Evolutionary conservation across 1,139 yeast species (phyloP).

Genomic region (Yamadazyma diddensiae): DNA sequence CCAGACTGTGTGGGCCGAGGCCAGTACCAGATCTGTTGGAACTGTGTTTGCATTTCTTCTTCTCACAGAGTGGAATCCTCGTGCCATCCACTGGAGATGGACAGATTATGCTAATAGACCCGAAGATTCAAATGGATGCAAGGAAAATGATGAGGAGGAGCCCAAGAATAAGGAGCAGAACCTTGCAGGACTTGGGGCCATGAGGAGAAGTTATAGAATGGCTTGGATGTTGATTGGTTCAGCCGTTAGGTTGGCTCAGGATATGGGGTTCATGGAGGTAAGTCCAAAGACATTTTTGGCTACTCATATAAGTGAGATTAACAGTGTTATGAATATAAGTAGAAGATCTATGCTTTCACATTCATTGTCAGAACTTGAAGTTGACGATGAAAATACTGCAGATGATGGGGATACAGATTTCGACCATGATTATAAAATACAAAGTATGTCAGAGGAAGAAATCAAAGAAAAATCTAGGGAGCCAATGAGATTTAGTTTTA

Average conservation of each 20-base stretch:
- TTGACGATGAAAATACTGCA: slow-evolving; percentile 45
- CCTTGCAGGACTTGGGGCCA: slow-evolving; percentile 76
- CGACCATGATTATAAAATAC: slow-evolving; percentile 30
- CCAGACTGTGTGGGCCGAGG: slow-evolving; percentile 93
- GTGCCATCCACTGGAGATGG: slow-evolving; percentile 91
- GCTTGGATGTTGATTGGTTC: slow-evolving; percentile 93
- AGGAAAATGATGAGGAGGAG: slow-evolving; percentile 22
- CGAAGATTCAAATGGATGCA: slow-evolving; percentile 14
- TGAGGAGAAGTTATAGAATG: slow-evolving; percentile 84
- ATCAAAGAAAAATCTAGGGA: slow-evolving; percentile 28
- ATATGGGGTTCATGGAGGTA: slow-evolving; percentile 75
- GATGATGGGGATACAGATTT: slow-evolving; percentile 25
- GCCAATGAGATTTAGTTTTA: slow-evolving; percentile 47
- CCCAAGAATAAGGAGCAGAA: slow-evolving; percentile 34
- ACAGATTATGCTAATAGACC: slow-evolving; percentile 77
- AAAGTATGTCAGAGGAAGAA: slow-evolving; percentile 38
- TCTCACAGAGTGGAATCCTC: slow-evolving; percentile 94
- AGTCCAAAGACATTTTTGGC: slow-evolving; percentile 76
- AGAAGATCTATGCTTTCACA: slow-evolving; percentile 68
- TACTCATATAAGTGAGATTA: slow-evolving; percentile 79
- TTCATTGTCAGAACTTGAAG: slow-evolving; percentile 60
- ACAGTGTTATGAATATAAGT: slow-evolving; percentile 68
- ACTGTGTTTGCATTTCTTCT: slow-evolving; percentile 80
- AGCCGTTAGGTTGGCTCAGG: slow-evolving; percentile 83
- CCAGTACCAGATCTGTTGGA: slow-evolving; percentile 82